Base-by-base conservation (phyloP, 2,329 filamentous ascomycete genomes). In the Aschersonia sp. region DNA sequence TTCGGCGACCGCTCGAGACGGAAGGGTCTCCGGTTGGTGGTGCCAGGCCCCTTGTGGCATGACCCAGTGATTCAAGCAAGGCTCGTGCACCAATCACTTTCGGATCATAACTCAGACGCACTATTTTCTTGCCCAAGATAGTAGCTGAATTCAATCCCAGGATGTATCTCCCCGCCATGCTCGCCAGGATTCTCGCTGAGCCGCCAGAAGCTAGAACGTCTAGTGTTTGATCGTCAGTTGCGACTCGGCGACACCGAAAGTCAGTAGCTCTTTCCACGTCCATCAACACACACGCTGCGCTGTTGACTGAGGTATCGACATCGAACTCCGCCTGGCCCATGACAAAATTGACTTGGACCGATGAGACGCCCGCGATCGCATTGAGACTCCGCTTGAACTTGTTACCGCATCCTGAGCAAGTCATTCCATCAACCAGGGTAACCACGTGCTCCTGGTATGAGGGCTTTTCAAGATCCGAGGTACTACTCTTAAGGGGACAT, bases 261-360 rank as follows among this genome's bases (percentile, higher is more conserved):
- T 60, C 62, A 2, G 58, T 64, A 10, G 56, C 57, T 14, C 46
- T 52, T 40, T 60, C 56, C 1, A 52, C 54, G 40, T 45, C 49
- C 30, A 54, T 57, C 5, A 64, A 53, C 12, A 62, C 56, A 5
- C 60, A 54, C 4, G 61, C 58, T 1, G 53, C 53, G 2, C 52
- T 58, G 7, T 52, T 56, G 7, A 55, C 43, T 1, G 54, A 50
- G 0, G 49, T 47, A 43, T 65, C 57, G 2, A 65, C 30, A 5
- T 46, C 52, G 44, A 67, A 61, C 22, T 66, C 63, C 41, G 58
- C 65, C 6, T 56, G 59, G 4, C 63, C 63, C 55, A 62, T 61
- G 52, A 67, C 61, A 39, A 67, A 67, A 49, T 66, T 66, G 50
- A 67, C 62, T 0, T 55, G 58, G 2, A 60, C 57, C 4, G 56